These are phyloP conservation scores for Lachnellula suecica DNA, from an alignment of 2,329 filamentous ascomycete genomes.

Conservation along the genomic window DNA sequence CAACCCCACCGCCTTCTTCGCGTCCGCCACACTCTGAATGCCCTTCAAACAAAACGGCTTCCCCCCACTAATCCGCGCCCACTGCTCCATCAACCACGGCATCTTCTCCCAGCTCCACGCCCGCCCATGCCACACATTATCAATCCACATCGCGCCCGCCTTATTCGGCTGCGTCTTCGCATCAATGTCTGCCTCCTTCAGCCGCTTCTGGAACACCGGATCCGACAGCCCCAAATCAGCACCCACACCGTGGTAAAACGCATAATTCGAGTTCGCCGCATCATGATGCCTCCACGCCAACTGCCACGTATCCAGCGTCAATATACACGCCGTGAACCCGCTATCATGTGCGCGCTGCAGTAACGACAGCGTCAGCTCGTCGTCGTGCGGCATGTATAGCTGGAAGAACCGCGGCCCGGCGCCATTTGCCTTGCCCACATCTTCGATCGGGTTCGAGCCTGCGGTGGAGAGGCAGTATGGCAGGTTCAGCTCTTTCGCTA, in stretches of 20 bases:
- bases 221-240: constrained; percentile 58
- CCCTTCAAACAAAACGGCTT: constrained; percentile 61
- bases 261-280: constrained; percentile 55
- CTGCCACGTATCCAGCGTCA: constrained; percentile 65
- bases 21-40: constrained; percentile 60
- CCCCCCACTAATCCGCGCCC: constrained; percentile 56
- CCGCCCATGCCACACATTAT: constrained; percentile 61
- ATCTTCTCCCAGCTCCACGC: constrained; percentile 64
- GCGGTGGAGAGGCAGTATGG: constrained; percentile 61
- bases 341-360: constrained; percentile 52
- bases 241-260: constrained; percentile 61
- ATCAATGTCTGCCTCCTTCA: constrained; percentile 53
- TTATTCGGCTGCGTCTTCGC: constrained; percentile 48
- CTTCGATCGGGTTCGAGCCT: constrained; percentile 51
- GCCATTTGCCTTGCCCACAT: constrained; percentile 56
- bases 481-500: constrained; percentile 57
- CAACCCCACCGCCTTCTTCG: constrained; percentile 54
- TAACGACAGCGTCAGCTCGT: constrained; percentile 55
- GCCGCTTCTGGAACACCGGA: constrained; percentile 55
- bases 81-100: constrained; percentile 58
- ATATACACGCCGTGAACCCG: constrained; percentile 57
- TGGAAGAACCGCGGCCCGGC: constrained; percentile 57
- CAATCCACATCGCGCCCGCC: constrained; percentile 62
- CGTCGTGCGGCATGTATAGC: constrained; percentile 63
- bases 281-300: constrained; percentile 62